phyloP scores from a whole-genome alignment of 345 rosid genomes.

The Pistacia atlantica region DNA sequence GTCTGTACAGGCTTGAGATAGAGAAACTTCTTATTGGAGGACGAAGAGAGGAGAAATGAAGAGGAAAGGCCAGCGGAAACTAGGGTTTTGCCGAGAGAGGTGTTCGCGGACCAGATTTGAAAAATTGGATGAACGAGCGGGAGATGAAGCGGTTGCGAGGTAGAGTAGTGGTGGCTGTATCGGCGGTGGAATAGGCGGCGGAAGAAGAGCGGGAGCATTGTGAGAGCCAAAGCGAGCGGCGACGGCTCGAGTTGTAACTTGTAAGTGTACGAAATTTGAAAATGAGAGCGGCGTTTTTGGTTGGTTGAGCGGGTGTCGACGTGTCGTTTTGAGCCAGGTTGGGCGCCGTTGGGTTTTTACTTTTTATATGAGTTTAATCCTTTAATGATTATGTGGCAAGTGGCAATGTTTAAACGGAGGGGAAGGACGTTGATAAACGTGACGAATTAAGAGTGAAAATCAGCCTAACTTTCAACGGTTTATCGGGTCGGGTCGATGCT shows the following conservation, averaged over 20 bases:
- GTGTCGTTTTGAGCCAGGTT: background rate
- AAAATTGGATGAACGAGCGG: constrained; percentile 78
- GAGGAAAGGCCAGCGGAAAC: constrained; percentile 90
- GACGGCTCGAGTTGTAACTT: background rate
- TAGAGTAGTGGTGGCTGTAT: constrained; percentile 14
- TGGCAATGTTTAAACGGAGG: too few species aligned
- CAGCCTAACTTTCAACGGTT: too few species aligned
- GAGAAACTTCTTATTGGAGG: constrained; percentile 44
- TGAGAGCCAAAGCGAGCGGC: background rate
- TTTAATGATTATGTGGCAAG: too few species aligned
- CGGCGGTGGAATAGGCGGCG: constrained; percentile 26
- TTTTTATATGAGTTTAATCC: too few species aligned
- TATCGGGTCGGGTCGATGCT: too few species aligned
- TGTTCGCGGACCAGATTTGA: constrained; percentile 83
- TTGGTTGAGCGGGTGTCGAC: background rate
- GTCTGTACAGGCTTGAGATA: constrained; percentile 91
- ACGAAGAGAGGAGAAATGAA: constrained; percentile 67
- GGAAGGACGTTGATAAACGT: too few species aligned
- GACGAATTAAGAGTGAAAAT: too few species aligned
- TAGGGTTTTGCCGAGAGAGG: constrained; percentile 92
- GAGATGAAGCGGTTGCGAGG: constrained; percentile 22
- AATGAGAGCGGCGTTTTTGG: background rate
- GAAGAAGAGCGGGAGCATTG: constrained; percentile 31
- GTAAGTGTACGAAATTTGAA: background rate
- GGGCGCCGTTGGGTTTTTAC: too few species aligned